A percentile compares a stretch with the other conserved stretches of the same genome.
These are phyloP conservation scores for Lichtheimia ornata DNA, from an alignment of 371 early-diverging fungal species.

Conservation along the genomic window DNA sequence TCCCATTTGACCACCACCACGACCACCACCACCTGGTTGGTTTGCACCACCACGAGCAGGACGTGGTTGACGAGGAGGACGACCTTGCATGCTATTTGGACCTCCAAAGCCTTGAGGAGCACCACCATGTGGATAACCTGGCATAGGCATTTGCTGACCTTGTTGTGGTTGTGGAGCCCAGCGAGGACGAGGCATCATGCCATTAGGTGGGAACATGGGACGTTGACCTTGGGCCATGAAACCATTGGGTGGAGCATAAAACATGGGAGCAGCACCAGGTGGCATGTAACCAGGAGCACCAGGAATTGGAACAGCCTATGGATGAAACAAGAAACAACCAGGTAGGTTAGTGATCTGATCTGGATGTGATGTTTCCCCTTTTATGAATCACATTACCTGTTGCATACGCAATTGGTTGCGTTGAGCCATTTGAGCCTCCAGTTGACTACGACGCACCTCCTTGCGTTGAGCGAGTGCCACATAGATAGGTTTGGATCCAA, in stretches of 20 bases:
- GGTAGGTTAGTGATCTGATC: neutral
- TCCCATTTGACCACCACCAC: constrained; percentile 19
- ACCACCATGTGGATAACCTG: constrained; percentile 43
- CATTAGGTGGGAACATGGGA: constrained; percentile 51
- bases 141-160: constrained; percentile 52
- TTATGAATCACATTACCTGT: constrained; percentile 21
- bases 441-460: constrained; percentile 79
- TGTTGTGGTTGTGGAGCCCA: constrained; percentile 71
- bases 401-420: constrained; percentile 60
- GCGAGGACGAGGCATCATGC: constrained; percentile 54
- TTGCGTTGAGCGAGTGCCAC: constrained; percentile 92
- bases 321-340: neutral
- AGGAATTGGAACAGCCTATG: constrained; percentile 50
- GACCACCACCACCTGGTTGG: constrained; percentile 30
- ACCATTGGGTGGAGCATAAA: constrained; percentile 58
- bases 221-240: constrained; percentile 64
- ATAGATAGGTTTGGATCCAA: constrained; percentile 86
- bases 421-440: constrained; percentile 83
- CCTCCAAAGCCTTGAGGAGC: constrained; percentile 39
- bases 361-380: neutral
- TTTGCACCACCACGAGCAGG: constrained; percentile 59
- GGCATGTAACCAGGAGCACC: constrained; percentile 31
- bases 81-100: constrained; percentile 40
- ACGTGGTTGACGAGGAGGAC: constrained; percentile 52
- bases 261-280: constrained; percentile 56